Base-by-base conservation (phyloP, 352 stramenopile genomes). In the Globisporangium emineosum region DNA sequence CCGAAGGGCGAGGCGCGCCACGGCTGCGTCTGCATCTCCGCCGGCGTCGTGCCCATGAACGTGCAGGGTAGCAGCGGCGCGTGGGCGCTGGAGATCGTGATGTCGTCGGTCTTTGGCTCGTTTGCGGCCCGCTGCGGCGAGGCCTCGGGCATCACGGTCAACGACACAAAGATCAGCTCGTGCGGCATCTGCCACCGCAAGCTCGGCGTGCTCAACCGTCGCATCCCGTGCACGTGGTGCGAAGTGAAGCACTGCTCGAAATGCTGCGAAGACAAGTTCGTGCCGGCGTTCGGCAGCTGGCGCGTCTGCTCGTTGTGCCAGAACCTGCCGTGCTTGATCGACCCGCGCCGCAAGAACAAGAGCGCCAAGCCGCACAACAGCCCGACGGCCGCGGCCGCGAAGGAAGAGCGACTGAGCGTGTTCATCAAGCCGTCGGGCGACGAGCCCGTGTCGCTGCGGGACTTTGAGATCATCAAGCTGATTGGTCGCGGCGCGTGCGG, bases 381-480 rank as follows among this genome's bases (percentile, higher is more conserved):
- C 62, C 82, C 82, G 0, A 84, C 70, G 4, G 70, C 62, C 12
- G 72, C 66, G 19, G 65, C 68, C n/a, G 35, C 58, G 0, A 67
- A 76, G 21, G 70, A 81, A 23, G 83, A 92, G 45, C 82, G 84
- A 5, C 73, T 71, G 51, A 91, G 81, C 30, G 78, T 94, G 33
- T 94, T 94, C 51, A 93, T 93, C 65, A 82, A 87, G 49, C 81
- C 86, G 3, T 72, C 67, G 30, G 75, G 60, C 2, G 79, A 86
- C 58, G 83, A 89, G 29, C 73, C 72, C 0, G 80, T 94, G 56
- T 86, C 74, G 58, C 77, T 98, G 33, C 76, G 75, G 40, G 90
- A 96, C 66, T 99, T 99, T 81, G 96, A 98, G 71, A 98, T 99
- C 68, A 92, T 99, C 60, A 98, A 98, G 69, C 88, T 99, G 32